These are phyloP conservation scores for Diaporthe helianthi DNA, from an alignment of 2,329 filamentous ascomycete genomes.

Conservation along the genomic window DNA sequence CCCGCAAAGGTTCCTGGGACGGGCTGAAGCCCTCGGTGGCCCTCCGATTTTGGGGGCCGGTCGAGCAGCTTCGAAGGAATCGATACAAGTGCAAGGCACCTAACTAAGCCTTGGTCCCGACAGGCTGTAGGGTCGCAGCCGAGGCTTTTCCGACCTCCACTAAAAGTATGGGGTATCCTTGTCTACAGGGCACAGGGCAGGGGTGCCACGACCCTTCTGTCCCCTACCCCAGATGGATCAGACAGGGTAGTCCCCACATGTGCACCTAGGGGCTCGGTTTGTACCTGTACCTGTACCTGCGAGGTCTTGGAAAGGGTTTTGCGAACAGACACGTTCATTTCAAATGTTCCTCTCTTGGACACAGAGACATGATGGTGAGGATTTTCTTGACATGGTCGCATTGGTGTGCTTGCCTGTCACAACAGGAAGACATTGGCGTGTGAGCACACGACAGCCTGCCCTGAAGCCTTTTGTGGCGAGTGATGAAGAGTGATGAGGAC, in stretches of 20 bases:
- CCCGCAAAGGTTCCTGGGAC: not conserved
- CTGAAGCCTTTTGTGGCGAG: not conserved
- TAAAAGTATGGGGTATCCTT: not conserved
- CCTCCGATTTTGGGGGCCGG: constrained; percentile 10
- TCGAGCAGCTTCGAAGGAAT: not conserved
- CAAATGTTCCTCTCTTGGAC: not conserved
- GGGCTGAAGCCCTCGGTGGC: constrained; percentile 19
- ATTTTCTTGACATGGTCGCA: not conserved
- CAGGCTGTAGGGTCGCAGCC: constrained; percentile 15
- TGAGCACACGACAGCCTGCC: not conserved
- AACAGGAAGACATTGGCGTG: not conserved
- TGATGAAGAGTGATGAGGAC: not conserved
- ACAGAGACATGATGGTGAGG: not conserved
- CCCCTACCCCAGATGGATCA: not conserved
- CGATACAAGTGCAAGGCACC: not conserved
- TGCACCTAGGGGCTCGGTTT: not conserved
- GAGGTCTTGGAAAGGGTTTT: not conserved
- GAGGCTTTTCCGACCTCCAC: not conserved
- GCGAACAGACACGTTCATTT: constrained; percentile 5
- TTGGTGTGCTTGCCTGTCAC: constrained; percentile 14
- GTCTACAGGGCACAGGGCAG: too few relatives aligned
- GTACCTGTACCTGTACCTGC: constrained; percentile 10
- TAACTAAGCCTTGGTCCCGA: not conserved
- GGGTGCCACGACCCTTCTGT: not conserved
- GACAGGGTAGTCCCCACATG: not conserved